Conservation (phyloP, 2,329 filamentous ascomycete genomes). For the Arachnomyces sp. region DNA sequence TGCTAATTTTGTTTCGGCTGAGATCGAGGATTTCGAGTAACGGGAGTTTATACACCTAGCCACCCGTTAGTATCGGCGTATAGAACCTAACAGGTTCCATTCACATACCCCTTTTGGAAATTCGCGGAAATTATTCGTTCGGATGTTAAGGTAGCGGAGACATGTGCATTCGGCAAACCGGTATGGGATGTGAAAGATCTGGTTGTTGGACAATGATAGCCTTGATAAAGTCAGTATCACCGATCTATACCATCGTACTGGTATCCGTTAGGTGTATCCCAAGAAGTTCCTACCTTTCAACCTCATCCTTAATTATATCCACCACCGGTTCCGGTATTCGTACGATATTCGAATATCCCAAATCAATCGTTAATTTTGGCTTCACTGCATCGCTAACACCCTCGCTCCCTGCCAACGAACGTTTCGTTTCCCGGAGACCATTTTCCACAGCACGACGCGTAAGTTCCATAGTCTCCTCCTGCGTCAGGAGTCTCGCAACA, state of each 20-base stretch:
- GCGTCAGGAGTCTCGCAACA: conserved; percentile 25
- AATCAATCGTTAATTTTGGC: conserved; percentile 43
- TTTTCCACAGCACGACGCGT: conserved; percentile 38
- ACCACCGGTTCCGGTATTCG: conserved; percentile 43
- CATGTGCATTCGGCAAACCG: conserved; percentile 42
- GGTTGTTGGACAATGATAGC: conserved; percentile 44
- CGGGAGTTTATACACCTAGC: conserved; percentile 72
- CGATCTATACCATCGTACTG: conserved; percentile 2
- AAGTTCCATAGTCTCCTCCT: conserved; percentile 39
- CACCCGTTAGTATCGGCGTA: conserved; percentile 18
- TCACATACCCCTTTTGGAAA: conserved; percentile 55
- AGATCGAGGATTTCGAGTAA: conserved; percentile 89
- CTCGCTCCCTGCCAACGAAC: conserved; percentile 38
- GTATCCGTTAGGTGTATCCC: background rate
- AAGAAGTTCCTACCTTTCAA: conserved; percentile 36
- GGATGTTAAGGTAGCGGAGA: conserved; percentile 43
- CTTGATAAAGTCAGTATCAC: conserved; percentile 20
- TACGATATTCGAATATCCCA: conserved; percentile 42
- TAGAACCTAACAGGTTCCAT: background rate
- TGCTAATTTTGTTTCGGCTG: conserved; percentile 73
- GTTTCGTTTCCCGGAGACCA: conserved; percentile 39
- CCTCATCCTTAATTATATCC: conserved; percentile 45
- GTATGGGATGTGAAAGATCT: conserved; percentile 41
- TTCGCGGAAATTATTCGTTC: conserved; percentile 45
- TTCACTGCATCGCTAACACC: conserved; percentile 38